phyloP scores from a whole-genome alignment of 192 early-diverging fungal genomes.

The Backusella luteola region DNA sequence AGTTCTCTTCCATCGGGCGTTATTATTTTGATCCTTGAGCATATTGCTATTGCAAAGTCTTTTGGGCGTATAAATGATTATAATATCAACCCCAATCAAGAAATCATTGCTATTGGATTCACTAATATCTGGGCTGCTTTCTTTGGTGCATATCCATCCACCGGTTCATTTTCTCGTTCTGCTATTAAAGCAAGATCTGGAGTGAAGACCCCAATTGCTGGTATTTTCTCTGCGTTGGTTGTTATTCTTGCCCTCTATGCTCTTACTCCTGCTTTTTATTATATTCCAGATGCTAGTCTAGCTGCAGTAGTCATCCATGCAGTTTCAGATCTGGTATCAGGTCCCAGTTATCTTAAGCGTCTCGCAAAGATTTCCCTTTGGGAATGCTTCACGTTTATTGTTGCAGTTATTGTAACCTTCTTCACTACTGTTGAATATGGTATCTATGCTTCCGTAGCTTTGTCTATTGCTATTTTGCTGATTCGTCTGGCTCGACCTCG shows the following conservation, averaged over 20 bases:
- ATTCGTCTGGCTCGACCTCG: slow-evolving; percentile 75
- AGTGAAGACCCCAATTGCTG: slow-evolving; percentile 79
- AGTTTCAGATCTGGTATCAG: slow-evolving; percentile 74
- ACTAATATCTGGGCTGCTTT: slow-evolving; percentile 86
- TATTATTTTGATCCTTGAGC: slow-evolving; percentile 84
- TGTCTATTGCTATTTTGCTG: slow-evolving; percentile 72
- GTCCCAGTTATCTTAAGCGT: slow-evolving; percentile 55
- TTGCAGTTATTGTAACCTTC: slow-evolving; percentile 60
- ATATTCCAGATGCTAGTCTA: slow-evolving; percentile 78
- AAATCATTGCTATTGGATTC: slow-evolving; percentile 85
- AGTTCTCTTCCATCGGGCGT: slow-evolving; percentile 62
- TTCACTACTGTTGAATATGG: slow-evolving; percentile 63
- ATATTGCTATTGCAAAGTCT: slow-evolving; percentile 87
- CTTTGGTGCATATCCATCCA: slow-evolving; percentile 84
- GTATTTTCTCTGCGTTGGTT: slow-evolving; percentile 75
- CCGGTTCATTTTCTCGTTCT: slow-evolving; percentile 93
- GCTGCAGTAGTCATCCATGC: slow-evolving; percentile 88
- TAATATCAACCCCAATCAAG: slow-evolving; percentile 78
- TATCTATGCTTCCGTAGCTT: slow-evolving; percentile 73
- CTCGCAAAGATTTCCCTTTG: slow-evolving; percentile 52
- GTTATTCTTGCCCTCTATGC: slow-evolving; percentile 82
- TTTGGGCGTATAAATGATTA: slow-evolving; percentile 90
- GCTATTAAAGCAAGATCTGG: slow-evolving; percentile 91
- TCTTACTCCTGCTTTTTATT: slow-evolving; percentile 84
- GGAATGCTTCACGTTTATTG: slow-evolving; percentile 53